These are phyloP conservation scores for Claviceps pazoutovae DNA, from an alignment of 2,329 filamentous ascomycete genomes.

Conservation along the genomic window DNA sequence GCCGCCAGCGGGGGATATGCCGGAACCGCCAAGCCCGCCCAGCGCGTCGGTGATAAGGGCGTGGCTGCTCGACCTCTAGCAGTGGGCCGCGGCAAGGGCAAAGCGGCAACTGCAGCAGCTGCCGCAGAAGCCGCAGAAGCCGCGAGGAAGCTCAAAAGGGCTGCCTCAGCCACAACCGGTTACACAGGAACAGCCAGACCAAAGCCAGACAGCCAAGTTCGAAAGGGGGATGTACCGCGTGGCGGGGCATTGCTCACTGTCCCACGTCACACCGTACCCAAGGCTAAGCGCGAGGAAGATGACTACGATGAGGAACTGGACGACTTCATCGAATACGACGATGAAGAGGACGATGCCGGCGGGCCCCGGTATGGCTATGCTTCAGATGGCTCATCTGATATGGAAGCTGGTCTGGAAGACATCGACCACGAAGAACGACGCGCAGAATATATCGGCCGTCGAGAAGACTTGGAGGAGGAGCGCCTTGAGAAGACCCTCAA, in stretches of 20 bases:
- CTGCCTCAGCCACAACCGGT: slow-evolving; percentile 46
- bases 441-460: slow-evolving; percentile 47
- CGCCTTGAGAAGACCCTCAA: slow-evolving; percentile 47
- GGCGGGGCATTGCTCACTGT: slow-evolving; percentile 28
- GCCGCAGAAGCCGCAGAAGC: slow-evolving; percentile 21
- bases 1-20: slow-evolving; percentile 12
- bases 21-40: slow-evolving; percentile 18
- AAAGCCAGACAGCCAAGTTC: slow-evolving; percentile 24
- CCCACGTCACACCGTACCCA: slow-evolving; percentile 16
- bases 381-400: slow-evolving; percentile 57
- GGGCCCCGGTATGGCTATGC: slow-evolving; percentile 39
- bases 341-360: slow-evolving; percentile 34
- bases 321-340: slow-evolving; percentile 48
- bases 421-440: slow-evolving; percentile 56
- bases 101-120: background rate
- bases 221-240: slow-evolving; percentile 21
- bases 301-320: slow-evolving; percentile 52
- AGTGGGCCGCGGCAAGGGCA: slow-evolving; percentile 8
- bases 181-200: slow-evolving; percentile 52
- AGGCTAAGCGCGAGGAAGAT: slow-evolving; percentile 32
- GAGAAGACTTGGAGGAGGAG: slow-evolving; percentile 54
- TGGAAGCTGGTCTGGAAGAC: slow-evolving; percentile 64
- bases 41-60: slow-evolving; percentile 11
- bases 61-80: slow-evolving; percentile 7
- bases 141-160: slow-evolving; percentile 48